phyloP scores from a whole-genome alignment of 306 rosid species.

The Rosa multiflora region DNA sequence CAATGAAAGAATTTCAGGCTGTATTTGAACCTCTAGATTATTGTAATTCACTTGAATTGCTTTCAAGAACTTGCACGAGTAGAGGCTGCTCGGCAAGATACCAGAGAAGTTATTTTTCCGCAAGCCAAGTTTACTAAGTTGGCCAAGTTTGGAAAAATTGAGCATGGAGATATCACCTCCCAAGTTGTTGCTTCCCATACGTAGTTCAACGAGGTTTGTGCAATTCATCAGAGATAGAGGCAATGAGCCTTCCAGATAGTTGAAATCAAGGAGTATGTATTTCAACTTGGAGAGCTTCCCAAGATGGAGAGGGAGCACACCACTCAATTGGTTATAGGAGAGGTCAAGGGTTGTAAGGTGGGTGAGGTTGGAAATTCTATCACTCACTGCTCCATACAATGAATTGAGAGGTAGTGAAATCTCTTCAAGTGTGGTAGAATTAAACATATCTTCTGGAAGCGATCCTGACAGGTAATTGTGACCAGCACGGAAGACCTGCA shows the following conservation, averaged over 20 bases:
- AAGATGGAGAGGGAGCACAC: constrained; percentile 1
- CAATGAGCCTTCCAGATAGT: background rate
- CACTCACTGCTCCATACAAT: background rate
- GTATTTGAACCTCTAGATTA: too few relatives aligned
- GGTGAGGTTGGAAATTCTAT: background rate
- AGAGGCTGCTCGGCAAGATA: too few relatives aligned
- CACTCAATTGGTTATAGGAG: background rate
- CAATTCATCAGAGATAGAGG: background rate
- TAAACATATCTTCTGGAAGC: background rate
- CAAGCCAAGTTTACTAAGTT: too few relatives aligned
- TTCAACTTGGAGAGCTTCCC: constrained; percentile 14
- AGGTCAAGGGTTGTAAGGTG: background rate
- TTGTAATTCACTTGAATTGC: too few relatives aligned
- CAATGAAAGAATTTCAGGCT: too few relatives aligned
- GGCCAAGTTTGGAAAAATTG: background rate
- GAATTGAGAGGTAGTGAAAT: background rate
- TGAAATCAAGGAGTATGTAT: background rate
- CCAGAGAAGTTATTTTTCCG: too few relatives aligned
- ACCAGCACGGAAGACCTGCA: constrained; percentile 10
- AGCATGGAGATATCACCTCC: background rate
- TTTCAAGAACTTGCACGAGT: too few relatives aligned
- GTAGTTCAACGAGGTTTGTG: background rate
- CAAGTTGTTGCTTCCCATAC: background rate
- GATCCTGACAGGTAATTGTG: constrained; percentile 1
- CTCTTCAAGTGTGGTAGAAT: background rate